Conservation (phyloP, 371 early-diverging fungal genomes). For the Mucor sp. region DNA sequence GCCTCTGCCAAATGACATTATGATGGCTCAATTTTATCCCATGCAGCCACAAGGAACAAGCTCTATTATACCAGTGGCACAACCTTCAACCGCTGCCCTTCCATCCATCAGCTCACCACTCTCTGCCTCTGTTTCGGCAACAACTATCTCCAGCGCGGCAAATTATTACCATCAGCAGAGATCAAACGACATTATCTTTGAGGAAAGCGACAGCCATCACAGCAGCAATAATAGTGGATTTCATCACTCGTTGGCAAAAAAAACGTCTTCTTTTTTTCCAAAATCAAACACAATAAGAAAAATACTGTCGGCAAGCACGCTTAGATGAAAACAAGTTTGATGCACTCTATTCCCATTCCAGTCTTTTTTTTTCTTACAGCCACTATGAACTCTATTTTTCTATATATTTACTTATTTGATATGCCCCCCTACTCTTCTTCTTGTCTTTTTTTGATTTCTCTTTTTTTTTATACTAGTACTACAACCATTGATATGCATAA, state of each 20-base stretch:
- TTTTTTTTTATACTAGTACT: not conserved
- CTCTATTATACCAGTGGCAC: slow-evolving; percentile 7
- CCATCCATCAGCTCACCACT: not conserved
- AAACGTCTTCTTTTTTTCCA: slow-evolving; percentile 24
- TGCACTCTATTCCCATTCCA: not conserved
- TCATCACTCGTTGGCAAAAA: slow-evolving; percentile 21
- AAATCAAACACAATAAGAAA: slow-evolving; percentile 25
- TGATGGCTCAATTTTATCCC: slow-evolving; percentile 20
- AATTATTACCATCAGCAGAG: not conserved
- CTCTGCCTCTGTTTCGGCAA: not conserved
- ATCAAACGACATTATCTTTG: not conserved
- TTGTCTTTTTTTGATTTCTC: not conserved
- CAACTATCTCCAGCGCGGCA: not conserved
- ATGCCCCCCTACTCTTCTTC: not conserved
- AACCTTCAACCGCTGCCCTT: not conserved
- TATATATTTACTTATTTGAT: not conserved
- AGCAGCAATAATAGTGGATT: not conserved
- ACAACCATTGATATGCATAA: not conserved
- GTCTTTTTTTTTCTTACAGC: not conserved
- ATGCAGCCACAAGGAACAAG: not conserved
- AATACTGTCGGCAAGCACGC: slow-evolving; percentile 25
- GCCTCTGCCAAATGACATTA: slow-evolving; percentile 7
- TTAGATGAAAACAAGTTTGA: slow-evolving; percentile 15
- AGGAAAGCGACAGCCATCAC: not conserved
- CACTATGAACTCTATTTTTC: not conserved